A percentile compares a stretch with the other conserved stretches of the same genome.
phyloP scores from a whole-genome alignment of 495 filamentous ascomycete genomes.

The Aspergillus bertholletiae region DNA sequence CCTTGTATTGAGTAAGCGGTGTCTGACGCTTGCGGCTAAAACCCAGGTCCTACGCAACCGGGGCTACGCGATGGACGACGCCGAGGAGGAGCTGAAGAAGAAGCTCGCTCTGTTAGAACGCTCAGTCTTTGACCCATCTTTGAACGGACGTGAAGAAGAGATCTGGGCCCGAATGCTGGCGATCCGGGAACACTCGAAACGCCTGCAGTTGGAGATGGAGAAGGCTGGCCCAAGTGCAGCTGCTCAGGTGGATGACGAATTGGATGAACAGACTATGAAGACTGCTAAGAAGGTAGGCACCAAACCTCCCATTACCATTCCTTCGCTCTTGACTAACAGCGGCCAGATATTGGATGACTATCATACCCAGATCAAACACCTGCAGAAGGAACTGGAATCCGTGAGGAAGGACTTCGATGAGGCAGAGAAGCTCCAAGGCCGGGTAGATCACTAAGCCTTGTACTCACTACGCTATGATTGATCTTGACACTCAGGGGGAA shows the following conservation, averaged over 20 bases:
- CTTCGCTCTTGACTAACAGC: constrained; percentile 11
- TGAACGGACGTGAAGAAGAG: constrained; percentile 83
- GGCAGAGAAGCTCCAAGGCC: constrained; percentile 54
- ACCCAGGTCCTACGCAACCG: constrained; percentile 88
- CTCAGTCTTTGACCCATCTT: constrained; percentile 73
- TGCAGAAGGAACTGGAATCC: constrained; percentile 76
- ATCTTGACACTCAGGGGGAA: not conserved
- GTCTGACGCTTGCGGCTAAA: constrained; percentile 79
- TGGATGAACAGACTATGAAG: constrained; percentile 76
- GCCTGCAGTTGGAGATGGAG: constrained; percentile 75
- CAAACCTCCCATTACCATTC: not conserved
- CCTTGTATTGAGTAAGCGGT: constrained; percentile 73
- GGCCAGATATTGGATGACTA: constrained; percentile 83
- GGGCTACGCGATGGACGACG: constrained; percentile 86
- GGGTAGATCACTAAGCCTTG: constrained; percentile 2
- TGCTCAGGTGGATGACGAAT: constrained; percentile 45
- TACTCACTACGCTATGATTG: not conserved
- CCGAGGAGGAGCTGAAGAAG: constrained; percentile 87
- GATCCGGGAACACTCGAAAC: constrained; percentile 73
- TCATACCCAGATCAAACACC: constrained; percentile 77
- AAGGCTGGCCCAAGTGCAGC: constrained; percentile 52
- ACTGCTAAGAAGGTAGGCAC: constrained; percentile 77
- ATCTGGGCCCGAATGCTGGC: constrained; percentile 94
- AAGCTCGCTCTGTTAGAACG: constrained; percentile 75
- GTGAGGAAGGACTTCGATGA: constrained; percentile 77